phyloP scores from a whole-genome alignment of 1,284 basidiomycete species.

The Boletus semigastroideus region DNA sequence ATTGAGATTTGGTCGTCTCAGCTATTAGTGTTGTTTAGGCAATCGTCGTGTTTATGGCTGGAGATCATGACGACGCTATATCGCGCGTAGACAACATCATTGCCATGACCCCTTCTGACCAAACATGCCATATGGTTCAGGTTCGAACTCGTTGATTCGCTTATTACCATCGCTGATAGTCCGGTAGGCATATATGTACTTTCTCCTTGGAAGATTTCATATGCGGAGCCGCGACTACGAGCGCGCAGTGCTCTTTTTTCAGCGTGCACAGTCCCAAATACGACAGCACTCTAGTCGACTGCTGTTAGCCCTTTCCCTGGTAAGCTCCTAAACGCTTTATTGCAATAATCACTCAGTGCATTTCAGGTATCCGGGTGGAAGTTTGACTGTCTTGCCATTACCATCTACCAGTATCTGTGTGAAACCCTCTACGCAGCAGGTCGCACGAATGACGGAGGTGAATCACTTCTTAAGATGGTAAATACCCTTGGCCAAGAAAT shows the following conservation, averaged over 20 bases:
- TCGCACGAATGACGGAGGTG: too few relatives aligned
- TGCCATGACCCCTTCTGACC: background rate
- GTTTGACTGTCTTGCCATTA: too few relatives aligned
- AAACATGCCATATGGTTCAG: background rate
- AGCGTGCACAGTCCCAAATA: background rate
- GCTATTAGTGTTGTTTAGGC: background rate
- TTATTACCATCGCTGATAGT: too few relatives aligned
- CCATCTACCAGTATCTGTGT: too few relatives aligned
- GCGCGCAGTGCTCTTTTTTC: background rate
- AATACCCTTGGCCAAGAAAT: too few relatives aligned
- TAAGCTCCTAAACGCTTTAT: background rate
- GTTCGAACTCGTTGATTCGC: too few relatives aligned
- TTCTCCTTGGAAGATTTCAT: background rate
- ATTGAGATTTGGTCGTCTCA: background rate
- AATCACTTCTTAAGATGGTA: too few relatives aligned
- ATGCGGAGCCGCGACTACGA: background rate
- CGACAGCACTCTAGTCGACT: background rate
- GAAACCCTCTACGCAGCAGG: too few relatives aligned
- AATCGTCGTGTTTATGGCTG: slow-evolving; percentile 1
- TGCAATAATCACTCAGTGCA: background rate
- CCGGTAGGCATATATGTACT: background rate
- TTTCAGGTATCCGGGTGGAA: too few relatives aligned
- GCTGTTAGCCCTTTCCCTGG: background rate
- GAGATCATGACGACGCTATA: slow-evolving; percentile 1
- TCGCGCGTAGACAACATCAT: background rate